Conservation (phyloP, 495 filamentous ascomycete species). For the Copromyces sp. region DNA sequence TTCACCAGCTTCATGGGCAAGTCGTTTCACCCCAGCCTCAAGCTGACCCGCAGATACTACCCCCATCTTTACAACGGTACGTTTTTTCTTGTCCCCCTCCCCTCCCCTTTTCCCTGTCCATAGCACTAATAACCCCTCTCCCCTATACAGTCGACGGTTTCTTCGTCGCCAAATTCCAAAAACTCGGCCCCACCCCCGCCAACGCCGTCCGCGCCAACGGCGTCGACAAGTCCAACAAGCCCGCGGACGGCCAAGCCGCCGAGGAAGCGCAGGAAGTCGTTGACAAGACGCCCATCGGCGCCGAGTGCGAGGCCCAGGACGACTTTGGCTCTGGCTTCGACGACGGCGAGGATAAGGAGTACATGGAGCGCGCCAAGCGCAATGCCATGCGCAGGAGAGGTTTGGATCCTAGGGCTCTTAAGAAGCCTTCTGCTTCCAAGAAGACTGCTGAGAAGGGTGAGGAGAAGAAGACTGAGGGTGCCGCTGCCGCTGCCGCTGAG, state of each 20-base stretch:
- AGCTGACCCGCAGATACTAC: conserved; percentile 80
- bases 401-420: conserved; percentile 40
- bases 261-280: conserved; percentile 27
- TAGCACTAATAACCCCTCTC: background rate
- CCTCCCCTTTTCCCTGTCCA: background rate
- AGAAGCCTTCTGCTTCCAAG: conserved; percentile 16
- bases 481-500: conserved; percentile 2
- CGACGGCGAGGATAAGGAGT: conserved; percentile 67
- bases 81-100: background rate
- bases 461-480: conserved; percentile 14
- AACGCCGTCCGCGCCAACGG: conserved; percentile 36
- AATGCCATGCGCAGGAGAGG: conserved; percentile 46
- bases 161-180: conserved; percentile 96
- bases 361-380: conserved; percentile 63
- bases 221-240: conserved; percentile 25
- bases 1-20: conserved; percentile 84
- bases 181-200: conserved; percentile 63
- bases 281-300: conserved; percentile 41
- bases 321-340: conserved; percentile 83
- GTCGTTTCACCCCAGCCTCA: conserved; percentile 76
- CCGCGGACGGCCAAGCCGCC: conserved; percentile 8
- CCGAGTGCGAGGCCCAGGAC: conserved; percentile 32
- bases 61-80: conserved; percentile 74
- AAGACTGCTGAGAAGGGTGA: conserved; percentile 10
- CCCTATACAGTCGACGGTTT: conserved; percentile 67